Evolutionary conservation across 768 basidiomycete species (phyloP).

Genomic region (Phaeotremella fagi): DNA sequence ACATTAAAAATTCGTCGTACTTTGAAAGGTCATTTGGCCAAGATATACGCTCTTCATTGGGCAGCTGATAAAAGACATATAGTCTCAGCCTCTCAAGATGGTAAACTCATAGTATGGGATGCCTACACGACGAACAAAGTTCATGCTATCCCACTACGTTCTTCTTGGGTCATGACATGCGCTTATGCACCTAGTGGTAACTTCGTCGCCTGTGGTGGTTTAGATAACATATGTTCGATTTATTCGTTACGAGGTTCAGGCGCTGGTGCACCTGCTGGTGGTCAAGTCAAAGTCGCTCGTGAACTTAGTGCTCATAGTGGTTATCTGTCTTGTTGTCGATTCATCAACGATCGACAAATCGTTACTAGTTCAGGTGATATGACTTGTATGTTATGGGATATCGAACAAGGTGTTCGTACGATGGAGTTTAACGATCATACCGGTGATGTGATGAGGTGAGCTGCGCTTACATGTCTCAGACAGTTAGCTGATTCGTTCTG

Average conservation of each 20-base stretch:
- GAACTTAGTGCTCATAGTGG: constrained; percentile 97
- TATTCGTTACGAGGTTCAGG: constrained; percentile 75
- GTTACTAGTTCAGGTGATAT: constrained; percentile 97
- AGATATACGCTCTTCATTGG: constrained; percentile 99
- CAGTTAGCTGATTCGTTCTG: neutral
- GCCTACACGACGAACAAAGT: constrained; percentile 99
- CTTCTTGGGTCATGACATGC: constrained; percentile 99
- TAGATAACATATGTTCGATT: constrained; percentile 98
- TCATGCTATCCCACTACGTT: constrained; percentile 94
- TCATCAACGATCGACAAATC: constrained; percentile 98
- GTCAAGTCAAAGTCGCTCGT: constrained; percentile 72
- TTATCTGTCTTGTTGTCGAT: constrained; percentile 95
- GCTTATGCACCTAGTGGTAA: constrained; percentile 96
- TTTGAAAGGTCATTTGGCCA: constrained; percentile 93
- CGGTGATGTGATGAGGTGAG: constrained; percentile 98
- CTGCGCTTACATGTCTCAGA: constrained; percentile 1
- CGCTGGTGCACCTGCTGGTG: constrained; percentile 52
- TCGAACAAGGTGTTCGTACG: constrained; percentile 94
- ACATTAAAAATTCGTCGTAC: constrained; percentile 94
- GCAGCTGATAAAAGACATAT: constrained; percentile 93
- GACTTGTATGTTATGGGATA: constrained; percentile 99
- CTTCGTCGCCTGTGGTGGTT: constrained; percentile 95
- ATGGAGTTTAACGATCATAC: constrained; percentile 99
- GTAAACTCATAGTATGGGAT: constrained; percentile 99
- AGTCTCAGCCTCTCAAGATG: constrained; percentile 98